phyloP scores from a whole-genome alignment of 2,329 filamentous ascomycete species.

The Claviceps citrina region DNA sequence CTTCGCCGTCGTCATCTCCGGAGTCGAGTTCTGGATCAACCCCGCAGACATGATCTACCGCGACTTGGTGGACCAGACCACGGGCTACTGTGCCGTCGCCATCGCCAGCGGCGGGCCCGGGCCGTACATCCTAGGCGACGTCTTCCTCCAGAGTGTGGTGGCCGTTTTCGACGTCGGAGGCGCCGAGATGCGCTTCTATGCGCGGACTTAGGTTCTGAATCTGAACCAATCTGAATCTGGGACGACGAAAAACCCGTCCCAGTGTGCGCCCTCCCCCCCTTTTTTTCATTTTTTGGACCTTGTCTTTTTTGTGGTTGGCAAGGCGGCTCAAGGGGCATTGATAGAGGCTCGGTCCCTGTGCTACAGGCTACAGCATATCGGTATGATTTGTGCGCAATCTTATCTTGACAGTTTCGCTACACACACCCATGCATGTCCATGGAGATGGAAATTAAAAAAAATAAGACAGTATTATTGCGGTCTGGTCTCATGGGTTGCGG shows the following conservation, averaged over 20 bases:
- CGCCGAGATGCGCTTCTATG: conserved; percentile 31
- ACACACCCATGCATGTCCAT: too few species aligned
- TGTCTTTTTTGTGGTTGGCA: too few species aligned
- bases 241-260: background rate
- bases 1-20: conserved; percentile 30
- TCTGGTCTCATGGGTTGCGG: too few species aligned
- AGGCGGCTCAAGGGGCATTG: too few species aligned
- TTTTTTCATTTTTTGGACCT: too few species aligned
- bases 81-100: conserved; percentile 32
- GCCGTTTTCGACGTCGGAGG: conserved; percentile 32
- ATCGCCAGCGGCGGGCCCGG: conserved; percentile 29
- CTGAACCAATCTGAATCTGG: background rate
- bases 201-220: conserved; percentile 7
- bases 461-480: too few species aligned
- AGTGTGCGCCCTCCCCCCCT: too few species aligned
- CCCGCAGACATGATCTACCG: conserved; percentile 32
- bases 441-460: too few species aligned
- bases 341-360: too few species aligned
- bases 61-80: conserved; percentile 27
- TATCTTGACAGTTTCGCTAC: too few species aligned
- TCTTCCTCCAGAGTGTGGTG: conserved; percentile 35
- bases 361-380: too few species aligned
- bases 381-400: too few species aligned
- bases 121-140: conserved; percentile 34
- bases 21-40: conserved; percentile 30